Percentiles rank a stretch among this genome's conserved stretches.
Conservation (phyloP, 805 yeast genomes). For the Debaryomyces tyrocola region DNA sequence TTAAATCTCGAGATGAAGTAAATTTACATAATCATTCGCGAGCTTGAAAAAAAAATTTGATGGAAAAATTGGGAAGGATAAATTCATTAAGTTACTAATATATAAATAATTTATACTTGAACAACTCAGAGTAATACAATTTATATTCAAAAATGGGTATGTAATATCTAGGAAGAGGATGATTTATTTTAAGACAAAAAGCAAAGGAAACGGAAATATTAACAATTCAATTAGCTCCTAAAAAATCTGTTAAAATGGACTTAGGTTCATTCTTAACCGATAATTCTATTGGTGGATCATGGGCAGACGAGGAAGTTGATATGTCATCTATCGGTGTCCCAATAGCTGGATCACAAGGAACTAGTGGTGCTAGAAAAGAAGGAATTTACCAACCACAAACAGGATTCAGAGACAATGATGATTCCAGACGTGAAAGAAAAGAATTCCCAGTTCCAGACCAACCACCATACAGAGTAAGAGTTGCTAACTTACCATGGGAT, state of each 20-base stretch:
- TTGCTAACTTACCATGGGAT: conserved; percentile 84
- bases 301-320: conserved; percentile 87
- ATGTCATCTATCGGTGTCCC: conserved; percentile 61
- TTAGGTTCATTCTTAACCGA: conserved; percentile 81
- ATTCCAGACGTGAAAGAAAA: conserved; percentile 50
- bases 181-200: not conserved
- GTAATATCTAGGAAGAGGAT: not conserved
- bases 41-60: not conserved
- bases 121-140: not conserved
- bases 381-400: conserved; percentile 5
- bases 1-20: not conserved
- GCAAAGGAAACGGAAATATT: conserved; percentile 4
- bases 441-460: conserved; percentile 86
- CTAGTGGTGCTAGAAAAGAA: conserved; percentile 12
- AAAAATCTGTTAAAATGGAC: conserved; percentile 77
- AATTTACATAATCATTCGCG: conserved; percentile 1
- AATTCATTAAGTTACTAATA: not conserved
- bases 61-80: not conserved
- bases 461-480: conserved; percentile 91
- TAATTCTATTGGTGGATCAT: conserved; percentile 69
- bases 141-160: conserved; percentile 9
- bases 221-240: conserved; percentile 38
- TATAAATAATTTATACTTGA: not conserved
- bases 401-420: conserved; percentile 17
- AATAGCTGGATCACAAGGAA: conserved; percentile 25